phyloP scores from a whole-genome alignment of 129 eudicot species.

The Solidago caesia region DNA sequence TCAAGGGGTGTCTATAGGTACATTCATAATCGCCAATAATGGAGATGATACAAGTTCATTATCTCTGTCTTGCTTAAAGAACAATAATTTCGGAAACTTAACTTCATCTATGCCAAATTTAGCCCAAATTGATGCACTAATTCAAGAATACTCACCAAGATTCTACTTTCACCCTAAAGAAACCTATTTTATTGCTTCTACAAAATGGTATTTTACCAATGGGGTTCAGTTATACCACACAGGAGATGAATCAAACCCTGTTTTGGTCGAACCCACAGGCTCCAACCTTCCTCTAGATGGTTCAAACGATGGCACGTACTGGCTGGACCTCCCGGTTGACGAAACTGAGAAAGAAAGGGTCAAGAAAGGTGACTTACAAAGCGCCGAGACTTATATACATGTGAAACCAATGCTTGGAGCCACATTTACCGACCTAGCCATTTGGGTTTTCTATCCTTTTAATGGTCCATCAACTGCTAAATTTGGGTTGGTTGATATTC shows the following conservation, averaged over 20 bases:
- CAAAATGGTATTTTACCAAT: conserved; percentile 56
- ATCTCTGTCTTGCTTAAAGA: conserved; percentile 47
- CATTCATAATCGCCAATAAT: conserved; percentile 32
- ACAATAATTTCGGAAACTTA: conserved; percentile 22
- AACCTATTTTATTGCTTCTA: conserved; percentile 47
- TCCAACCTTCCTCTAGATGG: conserved; percentile 72
- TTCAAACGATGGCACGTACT: conserved; percentile 55
- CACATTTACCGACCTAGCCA: conserved; percentile 58
- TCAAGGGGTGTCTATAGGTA: conserved; percentile 36
- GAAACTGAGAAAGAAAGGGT: conserved; percentile 41
- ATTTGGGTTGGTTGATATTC: conserved; percentile 36
- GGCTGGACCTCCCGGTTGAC: conserved; percentile 68
- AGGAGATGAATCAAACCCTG: conserved; percentile 52
- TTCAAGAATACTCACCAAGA: conserved; percentile 52
- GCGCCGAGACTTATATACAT: conserved; percentile 46
- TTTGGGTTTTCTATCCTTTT: conserved; percentile 73
- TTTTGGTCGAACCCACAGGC: conserved; percentile 42
- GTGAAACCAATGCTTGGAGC: conserved; percentile 61
- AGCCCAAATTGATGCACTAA: conserved; percentile 39
- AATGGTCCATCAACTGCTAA: conserved; percentile 62
- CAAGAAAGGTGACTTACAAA: conserved; percentile 49
- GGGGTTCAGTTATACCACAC: conserved; percentile 55
- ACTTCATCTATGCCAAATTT: conserved; percentile 46
- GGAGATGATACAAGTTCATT: conserved; percentile 20
- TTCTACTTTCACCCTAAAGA: conserved; percentile 63